These are phyloP conservation scores for Arthrinium puccinioides DNA, from an alignment of 2,329 filamentous ascomycete genomes.

Conservation along the genomic window DNA sequence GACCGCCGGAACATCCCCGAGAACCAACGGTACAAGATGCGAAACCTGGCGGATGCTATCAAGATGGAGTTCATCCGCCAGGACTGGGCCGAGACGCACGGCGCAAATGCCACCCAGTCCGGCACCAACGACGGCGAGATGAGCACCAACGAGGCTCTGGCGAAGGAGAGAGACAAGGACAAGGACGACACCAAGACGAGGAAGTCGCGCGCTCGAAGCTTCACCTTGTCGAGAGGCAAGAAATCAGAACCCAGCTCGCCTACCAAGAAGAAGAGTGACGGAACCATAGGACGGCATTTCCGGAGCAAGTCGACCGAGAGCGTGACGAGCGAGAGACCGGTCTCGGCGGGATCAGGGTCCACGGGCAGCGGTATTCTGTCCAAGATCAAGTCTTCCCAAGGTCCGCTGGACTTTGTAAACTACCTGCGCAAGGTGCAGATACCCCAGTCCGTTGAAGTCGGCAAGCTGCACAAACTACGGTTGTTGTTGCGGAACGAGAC, in stretches of 20 bases:
- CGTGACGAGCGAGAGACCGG: constrained; percentile 52
- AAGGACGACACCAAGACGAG: constrained; percentile 42
- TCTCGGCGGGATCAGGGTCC: constrained; percentile 45
- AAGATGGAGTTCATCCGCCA: constrained; percentile 95
- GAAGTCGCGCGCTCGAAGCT: constrained; percentile 64
- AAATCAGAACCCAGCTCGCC: constrained; percentile 58
- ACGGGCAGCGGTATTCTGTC: constrained; percentile 49
- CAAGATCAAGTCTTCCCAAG: constrained; percentile 56
- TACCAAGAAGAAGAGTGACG: constrained; percentile 67
- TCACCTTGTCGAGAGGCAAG: constrained; percentile 62
- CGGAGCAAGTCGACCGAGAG: constrained; percentile 69
- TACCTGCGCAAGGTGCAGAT: constrained; percentile 77
- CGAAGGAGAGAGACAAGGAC: constrained; percentile 24
- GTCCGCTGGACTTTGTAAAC: constrained; percentile 76
- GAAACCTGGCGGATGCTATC: constrained; percentile 77
- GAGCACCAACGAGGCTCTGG: constrained; percentile 23
- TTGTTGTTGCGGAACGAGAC: constrained; percentile 89
- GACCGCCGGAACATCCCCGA: constrained; percentile 90
- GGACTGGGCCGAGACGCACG: constrained; percentile 64
- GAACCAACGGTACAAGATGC: constrained; percentile 91
- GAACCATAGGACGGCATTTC: constrained; percentile 54
- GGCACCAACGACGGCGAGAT: constrained; percentile 31
- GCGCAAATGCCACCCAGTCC: constrained; percentile 35
- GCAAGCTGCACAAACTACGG: constrained; percentile 87
- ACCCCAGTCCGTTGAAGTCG: constrained; percentile 82